phyloP scores from a whole-genome alignment of 2,329 filamentous ascomycete genomes.

The Apiospora phragmitis region DNA sequence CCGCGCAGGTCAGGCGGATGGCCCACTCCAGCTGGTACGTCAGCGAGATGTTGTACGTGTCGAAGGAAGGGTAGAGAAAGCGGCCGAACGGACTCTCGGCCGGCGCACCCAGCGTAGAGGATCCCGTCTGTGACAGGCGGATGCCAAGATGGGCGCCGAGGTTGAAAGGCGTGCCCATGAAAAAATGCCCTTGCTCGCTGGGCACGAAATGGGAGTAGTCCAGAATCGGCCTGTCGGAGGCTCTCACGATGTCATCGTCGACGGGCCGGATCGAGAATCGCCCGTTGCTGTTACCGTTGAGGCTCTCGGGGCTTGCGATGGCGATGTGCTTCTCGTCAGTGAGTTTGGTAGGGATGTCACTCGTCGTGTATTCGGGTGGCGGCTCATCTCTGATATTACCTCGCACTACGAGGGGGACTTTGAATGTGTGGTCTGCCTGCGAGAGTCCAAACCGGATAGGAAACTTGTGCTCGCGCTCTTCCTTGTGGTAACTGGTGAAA shows the following conservation, averaged over 20 bases:
- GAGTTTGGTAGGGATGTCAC: not conserved
- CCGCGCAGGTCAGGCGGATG: conserved; percentile 10
- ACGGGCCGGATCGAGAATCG: not conserved
- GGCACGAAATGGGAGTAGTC: conserved; percentile 5
- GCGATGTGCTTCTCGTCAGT: not conserved
- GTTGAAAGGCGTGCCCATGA: conserved; percentile 7
- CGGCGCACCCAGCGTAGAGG: not conserved
- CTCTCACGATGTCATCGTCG: not conserved
- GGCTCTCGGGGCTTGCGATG: not conserved
- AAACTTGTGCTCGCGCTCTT: conserved; percentile 9
- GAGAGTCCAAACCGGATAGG: not conserved
- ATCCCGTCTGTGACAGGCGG: conserved; percentile 6
- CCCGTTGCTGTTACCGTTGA: not conserved
- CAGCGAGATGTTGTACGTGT: conserved; percentile 14
- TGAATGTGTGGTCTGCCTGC: not conserved
- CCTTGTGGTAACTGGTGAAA: not conserved
- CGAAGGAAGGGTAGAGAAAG: conserved; percentile 9
- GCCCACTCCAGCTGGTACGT: conserved; percentile 12
- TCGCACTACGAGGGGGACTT: conserved; percentile 6
- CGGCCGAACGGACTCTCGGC: not conserved
- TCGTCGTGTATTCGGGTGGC: not conserved
- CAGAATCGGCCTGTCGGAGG: not conserved
- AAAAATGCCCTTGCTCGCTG: not conserved
- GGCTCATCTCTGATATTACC: conserved; percentile 6
- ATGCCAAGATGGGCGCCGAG: conserved; percentile 11